These are phyloP conservation scores for Apophysomyces elegans DNA, from an alignment of 371 early-diverging fungal genomes.

Conservation along the genomic window DNA sequence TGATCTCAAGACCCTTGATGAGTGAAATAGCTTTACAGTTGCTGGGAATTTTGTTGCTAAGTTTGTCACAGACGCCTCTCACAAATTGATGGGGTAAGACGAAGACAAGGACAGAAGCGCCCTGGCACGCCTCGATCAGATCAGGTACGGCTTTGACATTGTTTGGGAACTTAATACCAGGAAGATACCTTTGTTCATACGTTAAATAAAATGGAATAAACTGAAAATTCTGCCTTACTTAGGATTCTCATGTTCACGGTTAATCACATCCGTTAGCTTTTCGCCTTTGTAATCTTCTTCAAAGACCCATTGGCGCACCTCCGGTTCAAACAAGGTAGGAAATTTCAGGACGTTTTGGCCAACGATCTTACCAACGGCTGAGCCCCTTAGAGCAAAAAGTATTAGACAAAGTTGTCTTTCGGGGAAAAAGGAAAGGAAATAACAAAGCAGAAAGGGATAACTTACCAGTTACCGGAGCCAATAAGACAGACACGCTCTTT, in stretches of 20 bases:
- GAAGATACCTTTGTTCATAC: constrained; percentile 75
- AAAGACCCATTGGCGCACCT: constrained; percentile 95
- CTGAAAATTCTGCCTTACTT: constrained; percentile 58
- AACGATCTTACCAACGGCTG: constrained; percentile 93
- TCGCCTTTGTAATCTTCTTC: constrained; percentile 86
- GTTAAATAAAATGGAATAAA: not conserved
- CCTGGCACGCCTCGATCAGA: constrained; percentile 74
- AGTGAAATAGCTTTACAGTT: constrained; percentile 91
- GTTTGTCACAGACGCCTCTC: constrained; percentile 76
- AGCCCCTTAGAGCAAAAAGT: constrained; percentile 66
- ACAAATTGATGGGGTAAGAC: constrained; percentile 99
- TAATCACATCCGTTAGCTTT: constrained; percentile 93
- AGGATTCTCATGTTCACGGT: constrained; percentile 92
- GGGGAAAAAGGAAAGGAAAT: not conserved
- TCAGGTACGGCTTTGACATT: constrained; percentile 90
- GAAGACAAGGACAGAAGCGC: constrained; percentile 91
- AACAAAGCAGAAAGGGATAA: constrained; percentile 13
- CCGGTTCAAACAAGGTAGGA: constrained; percentile 67
- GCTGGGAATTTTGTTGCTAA: constrained; percentile 67
- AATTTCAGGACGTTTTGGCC: constrained; percentile 81
- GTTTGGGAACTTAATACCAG: constrained; percentile 86
- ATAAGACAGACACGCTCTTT: constrained; percentile 87
- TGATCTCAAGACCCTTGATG: constrained; percentile 93
- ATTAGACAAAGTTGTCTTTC: not conserved
- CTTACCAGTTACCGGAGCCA: constrained; percentile 95